A percentile compares a stretch with the other conserved stretches of the same genome.
These are phyloP conservation scores for Coemansia sp. DNA, from an alignment of 192 early-diverging fungal species.

Conservation along the genomic window DNA sequence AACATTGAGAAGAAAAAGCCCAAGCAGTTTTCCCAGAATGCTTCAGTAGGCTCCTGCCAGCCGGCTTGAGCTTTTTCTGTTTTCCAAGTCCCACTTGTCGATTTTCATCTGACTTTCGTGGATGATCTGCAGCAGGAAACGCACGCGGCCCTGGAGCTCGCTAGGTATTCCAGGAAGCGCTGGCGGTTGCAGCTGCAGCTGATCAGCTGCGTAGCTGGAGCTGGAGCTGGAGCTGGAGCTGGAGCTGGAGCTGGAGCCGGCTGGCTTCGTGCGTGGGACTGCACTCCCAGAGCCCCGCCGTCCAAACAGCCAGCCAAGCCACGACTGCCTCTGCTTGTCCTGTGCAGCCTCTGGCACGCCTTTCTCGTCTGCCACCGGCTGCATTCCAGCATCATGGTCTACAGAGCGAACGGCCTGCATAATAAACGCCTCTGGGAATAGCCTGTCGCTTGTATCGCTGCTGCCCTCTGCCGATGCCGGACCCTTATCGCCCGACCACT, in stretches of 20 bases:
- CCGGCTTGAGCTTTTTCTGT: conserved; percentile 10
- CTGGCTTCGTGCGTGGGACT: no score
- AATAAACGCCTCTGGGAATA: conserved; percentile 40
- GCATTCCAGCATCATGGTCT: conserved; percentile 7
- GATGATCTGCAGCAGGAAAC: conserved; percentile 62
- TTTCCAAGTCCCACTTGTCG: conserved; percentile 58
- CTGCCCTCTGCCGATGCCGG: background rate
- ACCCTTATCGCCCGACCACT: conserved; percentile 2
- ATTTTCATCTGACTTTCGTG: conserved; percentile 61
- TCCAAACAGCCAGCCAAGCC: conserved; percentile 58
- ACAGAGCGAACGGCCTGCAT: conserved; percentile 48
- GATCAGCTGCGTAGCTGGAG: background rate
- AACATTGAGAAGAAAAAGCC: background rate
- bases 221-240: no score
- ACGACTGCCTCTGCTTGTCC: conserved; percentile 19
- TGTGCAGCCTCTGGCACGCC: background rate
- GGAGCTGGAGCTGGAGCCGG: no score
- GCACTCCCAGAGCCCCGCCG: conserved; percentile 16
- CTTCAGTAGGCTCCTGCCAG: conserved; percentile 16
- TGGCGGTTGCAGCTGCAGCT: conserved; percentile 11
- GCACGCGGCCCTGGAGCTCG: conserved; percentile 62
- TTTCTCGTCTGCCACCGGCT: background rate
- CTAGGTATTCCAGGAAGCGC: conserved; percentile 56
- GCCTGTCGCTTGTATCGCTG: background rate
- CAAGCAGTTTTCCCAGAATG: no score